Evolutionary conservation across 2,329 filamentous ascomycete genomes (phyloP), one percentile per base, ranked within the genome.

Genomic region (Alternaria sp.): DNA sequence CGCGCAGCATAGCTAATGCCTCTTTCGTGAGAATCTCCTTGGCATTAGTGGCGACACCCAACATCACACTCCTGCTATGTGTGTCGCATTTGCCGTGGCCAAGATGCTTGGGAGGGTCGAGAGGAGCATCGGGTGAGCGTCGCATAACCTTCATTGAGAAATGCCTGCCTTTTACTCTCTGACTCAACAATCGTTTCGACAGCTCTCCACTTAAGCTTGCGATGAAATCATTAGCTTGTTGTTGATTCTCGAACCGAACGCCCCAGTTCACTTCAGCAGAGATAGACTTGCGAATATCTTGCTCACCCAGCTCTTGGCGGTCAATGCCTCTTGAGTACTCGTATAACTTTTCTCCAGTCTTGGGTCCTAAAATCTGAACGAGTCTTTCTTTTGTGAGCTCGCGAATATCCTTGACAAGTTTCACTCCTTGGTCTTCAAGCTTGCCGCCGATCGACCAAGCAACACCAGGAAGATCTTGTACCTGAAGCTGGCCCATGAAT

Each of bases 201-300:
- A 99, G 81, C 78, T 99, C 95, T 57, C 90, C 90, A 73, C 92
- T 95, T 0, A 99, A 82, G 66, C 92, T 95, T 63, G 88, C 83
- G 30, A 98, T 86, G 76, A 99, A 99, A 66, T 96, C 92, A 60
- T 98, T 94, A 0, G 93, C 94, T 78, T 99, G 94, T n/a, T 87
- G 85, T 73, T 97, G 93, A 62, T 86, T 96, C 68, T 95, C 88
- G 75, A 99, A 99, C 6, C 95, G 89, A 57, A 99, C 97, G 3
- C 96, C 95, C 95, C 95, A 99, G 71, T 95, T 99, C 64, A 99
- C 93, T 76, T 99, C 95, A 1, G 94, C 94, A 2, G 95, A 98
- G 0, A 99, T 93, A 0, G 94, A 98, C 75, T 98, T 99, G 55
- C 95, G 89, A 16, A 92, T 84, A 0, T 90, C 87, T 72, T 96